Conservation (phyloP, 106 monocot species). For the Platanthera guangdongensis region DNA sequence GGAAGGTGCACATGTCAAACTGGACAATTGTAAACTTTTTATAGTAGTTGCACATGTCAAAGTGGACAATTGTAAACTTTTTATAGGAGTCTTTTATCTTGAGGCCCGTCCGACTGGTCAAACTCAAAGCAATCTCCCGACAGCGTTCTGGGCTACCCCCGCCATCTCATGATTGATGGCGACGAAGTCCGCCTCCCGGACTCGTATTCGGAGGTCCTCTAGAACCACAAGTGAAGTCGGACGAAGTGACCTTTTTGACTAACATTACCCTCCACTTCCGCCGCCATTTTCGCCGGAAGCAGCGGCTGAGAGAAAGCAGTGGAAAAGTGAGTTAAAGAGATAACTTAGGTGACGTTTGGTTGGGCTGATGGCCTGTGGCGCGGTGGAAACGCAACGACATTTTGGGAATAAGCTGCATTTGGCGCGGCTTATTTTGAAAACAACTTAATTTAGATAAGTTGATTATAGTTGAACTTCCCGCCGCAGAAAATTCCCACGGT, state of each 20-base stretch:
- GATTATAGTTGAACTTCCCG: too few relatives aligned
- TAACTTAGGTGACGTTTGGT: too few relatives aligned
- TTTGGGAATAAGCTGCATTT: too few relatives aligned
- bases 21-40: constrained; percentile 74
- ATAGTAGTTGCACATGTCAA: too few relatives aligned
- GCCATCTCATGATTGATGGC: constrained; percentile 93
- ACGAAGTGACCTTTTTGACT: constrained; percentile 68
- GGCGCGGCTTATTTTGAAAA: too few relatives aligned
- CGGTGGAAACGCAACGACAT: too few relatives aligned
- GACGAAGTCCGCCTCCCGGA: constrained; percentile 70
- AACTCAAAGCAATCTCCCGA: constrained; percentile 78
- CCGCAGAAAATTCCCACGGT: too few relatives aligned
- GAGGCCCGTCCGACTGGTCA: constrained; percentile 74
- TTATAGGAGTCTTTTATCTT: constrained; percentile 84
- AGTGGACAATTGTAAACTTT: constrained; percentile 70
- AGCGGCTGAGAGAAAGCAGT: constrained; percentile 12
- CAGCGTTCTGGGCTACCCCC: constrained; percentile 76
- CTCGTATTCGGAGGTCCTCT: constrained; percentile 41
- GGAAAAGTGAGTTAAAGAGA: too few relatives aligned
- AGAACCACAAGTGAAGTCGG: constrained; percentile 57
- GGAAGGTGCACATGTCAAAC: constrained; percentile 91
- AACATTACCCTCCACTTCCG: constrained; percentile 18
- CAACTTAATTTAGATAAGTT: too few relatives aligned
- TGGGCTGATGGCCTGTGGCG: too few relatives aligned
- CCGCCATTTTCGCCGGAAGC: background rate